These are phyloP conservation scores for Oidiodendron maius DNA, from an alignment of 495 filamentous ascomycete species.

Conservation along the genomic window DNA sequence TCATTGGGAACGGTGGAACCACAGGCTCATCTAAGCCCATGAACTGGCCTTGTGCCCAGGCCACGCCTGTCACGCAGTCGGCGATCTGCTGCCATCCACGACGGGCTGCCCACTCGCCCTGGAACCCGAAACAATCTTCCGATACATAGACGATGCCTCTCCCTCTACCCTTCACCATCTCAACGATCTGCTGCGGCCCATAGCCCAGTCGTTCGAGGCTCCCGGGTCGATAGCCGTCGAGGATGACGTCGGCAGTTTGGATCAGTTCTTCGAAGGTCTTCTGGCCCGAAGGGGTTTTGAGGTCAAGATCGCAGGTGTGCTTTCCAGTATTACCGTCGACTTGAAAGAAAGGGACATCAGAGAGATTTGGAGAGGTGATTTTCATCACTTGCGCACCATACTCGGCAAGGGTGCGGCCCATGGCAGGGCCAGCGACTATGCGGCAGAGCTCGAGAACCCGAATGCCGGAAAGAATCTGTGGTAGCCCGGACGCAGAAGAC, in stretches of 20 bases:
- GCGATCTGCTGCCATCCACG: slow-evolving; percentile 57
- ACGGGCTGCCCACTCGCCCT: slow-evolving; percentile 40
- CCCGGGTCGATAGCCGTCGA: slow-evolving; percentile 65
- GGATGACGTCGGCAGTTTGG: slow-evolving; percentile 48
- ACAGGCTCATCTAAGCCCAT: slow-evolving; percentile 67
- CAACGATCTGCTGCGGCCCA: slow-evolving; percentile 41
- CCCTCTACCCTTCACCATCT: slow-evolving; percentile 42
- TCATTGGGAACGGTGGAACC: slow-evolving; percentile 78
- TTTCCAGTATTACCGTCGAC: slow-evolving; percentile 74
- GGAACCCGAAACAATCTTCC: slow-evolving; percentile 66
- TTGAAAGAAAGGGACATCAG: slow-evolving; percentile 74
- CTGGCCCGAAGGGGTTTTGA: slow-evolving; percentile 46
- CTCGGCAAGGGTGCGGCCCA: slow-evolving; percentile 58
- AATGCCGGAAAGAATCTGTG: slow-evolving; percentile 33
- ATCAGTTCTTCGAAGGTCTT: slow-evolving; percentile 47
- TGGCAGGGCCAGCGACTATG: slow-evolving; percentile 54
- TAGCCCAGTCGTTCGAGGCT: slow-evolving; percentile 57
- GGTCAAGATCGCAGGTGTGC: slow-evolving; percentile 37
- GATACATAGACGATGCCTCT: slow-evolving; percentile 62
- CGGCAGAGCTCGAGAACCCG: slow-evolving; percentile 65
- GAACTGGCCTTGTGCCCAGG: slow-evolving; percentile 65
- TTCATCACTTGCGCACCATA: slow-evolving; percentile 55
- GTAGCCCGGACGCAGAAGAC: slow-evolving; percentile 10
- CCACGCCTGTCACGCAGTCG: slow-evolving; percentile 50
- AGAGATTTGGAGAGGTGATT: slow-evolving; percentile 58